Conservation (phyloP, 2,329 filamentous ascomycete genomes). For the Sclerotinia subarctica region DNA sequence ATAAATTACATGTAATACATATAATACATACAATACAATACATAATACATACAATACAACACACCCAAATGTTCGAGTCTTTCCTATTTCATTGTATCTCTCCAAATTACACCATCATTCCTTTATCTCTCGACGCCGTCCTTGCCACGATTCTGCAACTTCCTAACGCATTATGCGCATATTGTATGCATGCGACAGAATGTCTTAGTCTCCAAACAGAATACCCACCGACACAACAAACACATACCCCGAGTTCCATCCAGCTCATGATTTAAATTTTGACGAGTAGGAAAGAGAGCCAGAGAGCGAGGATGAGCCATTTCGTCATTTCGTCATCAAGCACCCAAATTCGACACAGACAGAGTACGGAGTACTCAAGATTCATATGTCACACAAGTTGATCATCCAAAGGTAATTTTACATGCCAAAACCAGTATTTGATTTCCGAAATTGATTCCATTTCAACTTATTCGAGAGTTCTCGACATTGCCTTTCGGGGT, state of each 20-base stretch:
- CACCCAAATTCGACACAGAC: not conserved
- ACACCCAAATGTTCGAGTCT: too few relatives aligned
- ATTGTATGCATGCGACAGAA: not conserved
- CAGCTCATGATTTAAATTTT: not conserved
- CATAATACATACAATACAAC: too few relatives aligned
- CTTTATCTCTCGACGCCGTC: too few relatives aligned
- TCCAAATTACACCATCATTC: not conserved
- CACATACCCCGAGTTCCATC: constrained; percentile 1
- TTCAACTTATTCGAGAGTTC: not conserved
- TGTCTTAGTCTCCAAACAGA: not conserved
- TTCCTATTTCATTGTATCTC: too few relatives aligned
- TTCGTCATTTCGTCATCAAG: not conserved
- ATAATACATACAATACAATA: too few relatives aligned
- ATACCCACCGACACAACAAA: not conserved
- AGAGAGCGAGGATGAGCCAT: not conserved
- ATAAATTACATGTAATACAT: too few relatives aligned
- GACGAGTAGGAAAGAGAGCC: too few relatives aligned
- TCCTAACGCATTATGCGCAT: not conserved
- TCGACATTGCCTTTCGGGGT: not conserved
- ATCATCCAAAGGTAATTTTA: not conserved
- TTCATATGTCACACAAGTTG: not conserved
- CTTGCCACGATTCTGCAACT: too few relatives aligned
- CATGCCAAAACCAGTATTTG: not conserved
- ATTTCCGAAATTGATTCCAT: not conserved
- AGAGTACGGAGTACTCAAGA: not conserved